Conservation (phyloP, 2,329 filamentous ascomycete genomes). For the Pseudogymnoascus sp. region DNA sequence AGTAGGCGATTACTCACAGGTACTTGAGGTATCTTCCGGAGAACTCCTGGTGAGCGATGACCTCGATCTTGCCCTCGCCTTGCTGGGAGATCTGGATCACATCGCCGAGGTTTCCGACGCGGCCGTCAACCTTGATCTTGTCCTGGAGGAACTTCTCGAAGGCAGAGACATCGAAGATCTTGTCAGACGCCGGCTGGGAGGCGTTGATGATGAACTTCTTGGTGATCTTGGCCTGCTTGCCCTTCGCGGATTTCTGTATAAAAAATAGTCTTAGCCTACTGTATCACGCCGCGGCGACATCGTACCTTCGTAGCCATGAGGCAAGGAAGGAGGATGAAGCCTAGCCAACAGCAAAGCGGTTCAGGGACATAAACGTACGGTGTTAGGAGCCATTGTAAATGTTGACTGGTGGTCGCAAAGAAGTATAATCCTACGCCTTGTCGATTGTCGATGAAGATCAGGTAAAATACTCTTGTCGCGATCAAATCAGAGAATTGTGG, state of each 20-base stretch:
- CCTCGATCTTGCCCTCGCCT: conserved; percentile 96
- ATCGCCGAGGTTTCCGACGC: conserved; percentile 96
- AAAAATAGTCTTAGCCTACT: conserved; percentile 88
- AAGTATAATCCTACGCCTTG: conserved; percentile 45
- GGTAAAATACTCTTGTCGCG: conserved; percentile 2
- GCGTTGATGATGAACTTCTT: conserved; percentile 93
- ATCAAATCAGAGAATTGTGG: conserved; percentile 6
- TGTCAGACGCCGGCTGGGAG: conserved; percentile 94
- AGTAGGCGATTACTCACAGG: conserved; percentile 57
- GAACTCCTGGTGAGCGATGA: conserved; percentile 95
- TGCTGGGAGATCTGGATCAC: conserved; percentile 81
- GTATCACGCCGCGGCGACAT: conserved; percentile 44
- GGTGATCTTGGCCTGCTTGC: conserved; percentile 67
- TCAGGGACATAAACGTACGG: conserved; percentile 70
- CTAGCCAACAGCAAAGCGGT: conserved; percentile 92
- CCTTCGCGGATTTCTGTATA: conserved; percentile 50
- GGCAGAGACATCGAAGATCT: conserved; percentile 98
- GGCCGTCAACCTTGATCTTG: conserved; percentile 99
- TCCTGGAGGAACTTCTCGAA: conserved; percentile 99
- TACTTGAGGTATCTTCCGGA: conserved; percentile 99
- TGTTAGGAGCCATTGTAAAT: conserved; percentile 73
- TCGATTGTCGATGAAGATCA: conserved; percentile 13
- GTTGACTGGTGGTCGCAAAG: conserved; percentile 57
- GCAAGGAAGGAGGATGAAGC: conserved; percentile 18
- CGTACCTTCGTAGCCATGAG: conserved; percentile 13